phyloP scores from a whole-genome alignment of 345 rosid genomes.

The Tarenaya hassleriana region DNA sequence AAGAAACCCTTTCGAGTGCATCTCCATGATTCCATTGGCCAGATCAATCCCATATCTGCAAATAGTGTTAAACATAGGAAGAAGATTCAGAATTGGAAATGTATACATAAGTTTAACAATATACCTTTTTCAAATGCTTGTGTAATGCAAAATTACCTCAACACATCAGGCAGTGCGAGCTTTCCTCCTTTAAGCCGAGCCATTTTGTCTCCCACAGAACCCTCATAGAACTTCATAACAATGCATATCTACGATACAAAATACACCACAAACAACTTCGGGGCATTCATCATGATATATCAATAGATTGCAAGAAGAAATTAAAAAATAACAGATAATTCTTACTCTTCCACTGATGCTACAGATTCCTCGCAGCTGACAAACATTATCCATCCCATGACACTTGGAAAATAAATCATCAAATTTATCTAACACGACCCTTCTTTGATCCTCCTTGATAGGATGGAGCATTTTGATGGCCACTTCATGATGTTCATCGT shows the following conservation, averaged over 20 bases:
- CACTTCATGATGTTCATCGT: constrained; percentile 68
- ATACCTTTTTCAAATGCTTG: neutral
- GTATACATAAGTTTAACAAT: neutral
- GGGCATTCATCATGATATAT: neutral
- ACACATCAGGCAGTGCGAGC: constrained; percentile 50
- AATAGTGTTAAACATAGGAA: constrained; percentile 18
- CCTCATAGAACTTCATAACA: constrained; percentile 85
- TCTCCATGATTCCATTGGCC: constrained; percentile 56
- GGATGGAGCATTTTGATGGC: constrained; percentile 76
- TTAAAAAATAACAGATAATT: constrained; percentile 9
- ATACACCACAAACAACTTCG: neutral
- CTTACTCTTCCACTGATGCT: constrained; percentile 67
- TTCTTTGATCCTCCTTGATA: constrained; percentile 52
- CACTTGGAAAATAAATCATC: constrained; percentile 52
- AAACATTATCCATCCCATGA: constrained; percentile 43
- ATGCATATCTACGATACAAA: constrained; percentile 49
- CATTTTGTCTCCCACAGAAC: constrained; percentile 81
- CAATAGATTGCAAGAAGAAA: neutral
- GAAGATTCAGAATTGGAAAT: neutral
- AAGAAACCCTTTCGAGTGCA: constrained; percentile 64
- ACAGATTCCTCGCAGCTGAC: constrained; percentile 68
- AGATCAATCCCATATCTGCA: constrained; percentile 69
- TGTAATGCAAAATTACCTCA: constrained; percentile 44
- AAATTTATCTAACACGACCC: constrained; percentile 49
- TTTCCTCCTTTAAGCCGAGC: constrained; percentile 77